Evolutionary conservation across 2,329 filamentous ascomycete genomes (phyloP).

Genomic region (Sphaceloma murrayae): DNA sequence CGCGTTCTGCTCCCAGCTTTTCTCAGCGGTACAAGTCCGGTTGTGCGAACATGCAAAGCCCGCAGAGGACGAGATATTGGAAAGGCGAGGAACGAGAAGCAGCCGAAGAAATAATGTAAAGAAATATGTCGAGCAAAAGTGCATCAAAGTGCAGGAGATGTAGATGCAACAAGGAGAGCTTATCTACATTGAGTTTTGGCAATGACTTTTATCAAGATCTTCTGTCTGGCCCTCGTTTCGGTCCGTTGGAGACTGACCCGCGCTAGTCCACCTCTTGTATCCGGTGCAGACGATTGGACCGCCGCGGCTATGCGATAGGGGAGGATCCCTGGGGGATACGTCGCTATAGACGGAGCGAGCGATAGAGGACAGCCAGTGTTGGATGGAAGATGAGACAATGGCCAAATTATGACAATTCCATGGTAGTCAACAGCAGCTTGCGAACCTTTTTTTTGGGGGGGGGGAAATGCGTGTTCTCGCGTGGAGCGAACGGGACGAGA

Average conservation of each 20-base stretch:
- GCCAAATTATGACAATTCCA: constrained; percentile 10
- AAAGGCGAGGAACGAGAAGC: no score
- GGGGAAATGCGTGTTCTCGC: no score
- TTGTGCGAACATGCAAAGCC: no score
- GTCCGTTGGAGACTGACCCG: constrained; percentile 8
- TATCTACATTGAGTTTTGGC: constrained; percentile 8
- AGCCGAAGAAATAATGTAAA: no score
- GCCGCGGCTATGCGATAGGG: constrained; percentile 12
- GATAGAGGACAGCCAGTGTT: not conserved
- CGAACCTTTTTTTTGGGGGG: no score
- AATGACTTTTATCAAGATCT: constrained; percentile 5
- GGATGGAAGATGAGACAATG: not conserved
- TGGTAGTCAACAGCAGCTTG: constrained; percentile 6
- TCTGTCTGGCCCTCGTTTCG: constrained; percentile 9
- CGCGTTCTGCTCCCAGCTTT: not conserved
- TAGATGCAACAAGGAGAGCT: constrained; percentile 5
- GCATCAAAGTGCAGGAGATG: not conserved
- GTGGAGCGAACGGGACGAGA: no score
- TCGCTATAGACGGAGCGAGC: not conserved
- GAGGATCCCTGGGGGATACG: not conserved
- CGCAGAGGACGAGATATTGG: no score
- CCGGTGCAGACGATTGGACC: constrained; percentile 9
- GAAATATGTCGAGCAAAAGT: not conserved
- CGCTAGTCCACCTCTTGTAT: constrained; percentile 6
- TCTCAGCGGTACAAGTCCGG: no score